These are phyloP conservation scores for Wickerhamiella shivajii DNA, from an alignment of 805 yeast species.

Conservation along the genomic window DNA sequence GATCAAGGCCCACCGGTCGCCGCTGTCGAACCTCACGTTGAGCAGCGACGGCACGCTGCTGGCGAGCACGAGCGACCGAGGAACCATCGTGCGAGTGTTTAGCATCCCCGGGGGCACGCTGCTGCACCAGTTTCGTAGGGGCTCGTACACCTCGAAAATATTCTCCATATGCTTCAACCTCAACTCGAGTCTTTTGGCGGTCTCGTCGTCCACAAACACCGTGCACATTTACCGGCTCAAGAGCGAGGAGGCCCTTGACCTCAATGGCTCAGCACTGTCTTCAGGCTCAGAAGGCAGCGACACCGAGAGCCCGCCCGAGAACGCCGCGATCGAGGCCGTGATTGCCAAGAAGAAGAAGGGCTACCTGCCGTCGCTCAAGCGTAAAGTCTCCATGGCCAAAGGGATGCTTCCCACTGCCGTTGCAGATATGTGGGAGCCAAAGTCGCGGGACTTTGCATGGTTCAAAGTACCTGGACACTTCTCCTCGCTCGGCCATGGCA, in stretches of 20 bases:
- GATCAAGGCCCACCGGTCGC: constrained; percentile 74
- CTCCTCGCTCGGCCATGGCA: constrained; percentile 18
- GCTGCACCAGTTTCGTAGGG: constrained; percentile 64
- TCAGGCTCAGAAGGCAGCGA: background rate
- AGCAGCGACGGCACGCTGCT: constrained; percentile 64
- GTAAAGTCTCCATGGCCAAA: constrained; percentile 43
- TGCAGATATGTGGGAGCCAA: constrained; percentile 71
- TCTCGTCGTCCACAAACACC: constrained; percentile 78
- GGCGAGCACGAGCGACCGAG: constrained; percentile 83
- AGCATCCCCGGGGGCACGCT: constrained; percentile 40
- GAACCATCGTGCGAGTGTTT: constrained; percentile 79
- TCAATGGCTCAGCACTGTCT: too few relatives aligned
- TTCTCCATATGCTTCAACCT: constrained; percentile 61
- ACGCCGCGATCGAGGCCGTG: constrained; percentile 6
- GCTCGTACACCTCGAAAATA: constrained; percentile 71
- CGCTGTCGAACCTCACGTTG: constrained; percentile 50
- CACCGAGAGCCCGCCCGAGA: constrained; percentile 20
- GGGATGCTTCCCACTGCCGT: constrained; percentile 71
- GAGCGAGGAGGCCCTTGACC: too few relatives aligned
- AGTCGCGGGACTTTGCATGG: constrained; percentile 76
- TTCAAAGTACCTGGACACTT: constrained; percentile 44
- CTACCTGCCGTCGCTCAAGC: constrained; percentile 7
- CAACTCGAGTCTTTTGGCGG: constrained; percentile 59
- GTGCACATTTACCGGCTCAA: constrained; percentile 79
- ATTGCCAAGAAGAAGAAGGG: constrained; percentile 9